Evolutionary conservation across 2,329 filamentous ascomycete genomes (phyloP), one percentile per base, ranked within the genome.

Genomic region (Aspergillus niger): DNA sequence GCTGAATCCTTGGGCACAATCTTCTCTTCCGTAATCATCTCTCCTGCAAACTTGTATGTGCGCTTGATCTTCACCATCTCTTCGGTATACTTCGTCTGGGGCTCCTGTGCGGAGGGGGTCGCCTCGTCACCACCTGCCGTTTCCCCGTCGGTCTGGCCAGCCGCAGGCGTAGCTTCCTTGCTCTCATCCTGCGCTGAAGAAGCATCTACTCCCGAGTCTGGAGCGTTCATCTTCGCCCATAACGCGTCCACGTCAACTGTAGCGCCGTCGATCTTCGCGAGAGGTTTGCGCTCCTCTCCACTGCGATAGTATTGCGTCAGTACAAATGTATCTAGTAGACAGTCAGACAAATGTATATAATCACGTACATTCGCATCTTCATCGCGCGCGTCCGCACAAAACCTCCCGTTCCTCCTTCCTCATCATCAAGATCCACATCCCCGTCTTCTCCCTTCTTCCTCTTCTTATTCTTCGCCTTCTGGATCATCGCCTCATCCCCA

Each of bases 11-110:
- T 82, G 10, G 78, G 78, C 2, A 86, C 83, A 3, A 76, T 71
- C 66, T 85, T 85, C 59, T 83, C 79, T 61, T 85, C 80, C 3
- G 81, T 82, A 58, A 82, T 82, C 51, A 79, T 76, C 67, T 85
- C 81, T 49, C 84, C 84, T 2, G 84, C 84, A 66, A 85, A 86
- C 56, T 82, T 81, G 70, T 85, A 85, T n/a, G 78, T 83, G 28
- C 82, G 79, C 64, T 81, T 83, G 66, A 86, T 86, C 43, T 79
- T 83, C 59, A 86, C 79, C 66, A 79, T 80, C 56, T 83, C 79
- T 50, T 83, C 78, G 3, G 63, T 38, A 50, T 69, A 64, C 8
- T 64, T 54, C 24, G 50, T 36, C 58, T 61, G 59, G 22, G 58
- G 50, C 49, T 63, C 56, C 13, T 67, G 53, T 3, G 51, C 24